These are phyloP conservation scores for Diplogelasinospora grovesii DNA, from an alignment of 495 filamentous ascomycete species.

Conservation along the genomic window DNA sequence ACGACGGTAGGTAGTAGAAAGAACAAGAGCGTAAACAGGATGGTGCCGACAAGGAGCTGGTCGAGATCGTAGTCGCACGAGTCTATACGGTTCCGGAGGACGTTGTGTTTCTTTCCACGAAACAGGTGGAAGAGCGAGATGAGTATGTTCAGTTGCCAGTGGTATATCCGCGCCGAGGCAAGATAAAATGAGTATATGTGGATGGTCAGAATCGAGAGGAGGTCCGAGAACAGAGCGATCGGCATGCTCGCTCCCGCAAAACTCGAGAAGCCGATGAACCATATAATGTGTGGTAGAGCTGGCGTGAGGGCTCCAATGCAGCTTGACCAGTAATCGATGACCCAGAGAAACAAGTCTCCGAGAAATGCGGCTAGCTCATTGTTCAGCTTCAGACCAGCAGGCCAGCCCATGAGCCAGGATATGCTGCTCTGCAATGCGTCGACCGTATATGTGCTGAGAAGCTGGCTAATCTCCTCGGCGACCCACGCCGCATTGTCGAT, in stretches of 20 bases:
- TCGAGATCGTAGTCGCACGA: conserved; percentile 99
- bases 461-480: conserved; percentile 68
- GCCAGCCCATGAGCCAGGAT: conserved; percentile 92
- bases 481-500: conserved; percentile 90
- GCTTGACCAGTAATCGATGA: conserved; percentile 93
- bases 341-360: conserved; percentile 93
- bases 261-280: conserved; percentile 88
- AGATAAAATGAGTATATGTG: conserved; percentile 99
- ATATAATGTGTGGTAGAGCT: conserved; percentile 76
- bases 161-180: conserved; percentile 90
- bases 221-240: conserved; percentile 90
- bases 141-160: conserved; percentile 96
- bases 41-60: conserved; percentile 92
- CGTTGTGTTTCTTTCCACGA: conserved; percentile 94
- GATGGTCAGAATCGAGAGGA: conserved; percentile 83
- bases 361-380: conserved; percentile 89
- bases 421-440: conserved; percentile 86
- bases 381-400: conserved; percentile 97
- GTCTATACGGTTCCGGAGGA: conserved; percentile 94
- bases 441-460: conserved; percentile 78
- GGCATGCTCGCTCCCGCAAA: conserved; percentile 97
- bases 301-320: conserved; percentile 72
- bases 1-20: conserved; percentile 92
- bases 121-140: conserved; percentile 97
- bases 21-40: conserved; percentile 91